Base-by-base conservation (phyloP, 192 early-diverging fungal species). In the Coemansia umbellata region DNA sequence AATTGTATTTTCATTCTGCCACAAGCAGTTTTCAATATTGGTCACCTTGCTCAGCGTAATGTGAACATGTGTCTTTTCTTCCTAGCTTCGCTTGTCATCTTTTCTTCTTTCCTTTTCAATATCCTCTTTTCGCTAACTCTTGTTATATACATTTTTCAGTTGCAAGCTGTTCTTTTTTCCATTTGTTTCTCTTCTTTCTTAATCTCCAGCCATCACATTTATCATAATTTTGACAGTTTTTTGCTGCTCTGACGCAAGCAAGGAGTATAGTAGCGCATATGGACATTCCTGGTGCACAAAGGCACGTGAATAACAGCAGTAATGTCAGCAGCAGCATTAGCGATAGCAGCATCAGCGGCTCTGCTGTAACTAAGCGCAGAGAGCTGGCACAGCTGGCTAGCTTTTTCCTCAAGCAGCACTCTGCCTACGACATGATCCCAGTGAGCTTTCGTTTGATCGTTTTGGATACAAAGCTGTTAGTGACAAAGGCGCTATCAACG, bases 401-500 rank as follows among this genome's bases (percentile, higher is more conserved):
- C 59, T 61, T 68, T 50, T 88, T 90, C 41, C 70, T 94, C 42
- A 91, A 90, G 56, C 80, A 90, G 49, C 85, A 92, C 63, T 87
- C 88, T 2, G 89, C 91, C 19, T 95, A 95, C 58, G 93, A 95
- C 70, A 84, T 94, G 40, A 77, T 95, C 36, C 91, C 92, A 30
- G 90, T 91, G 36, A 90, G 87, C 60, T 92, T 88, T 62, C 85
- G 92, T 42, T 69, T 95, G 18, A 90, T 96, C 59, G 91, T 97
- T 5, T 80, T 98, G 28, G 95, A 98, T 62, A 91, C 88, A 11
- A 82, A 85, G 11, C 79, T 98, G 60, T 78, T 91, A 30, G 87
- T 98, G 33, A 91, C 92, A 59, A 97, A 93, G 63, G 95, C 93
- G 32, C 74, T 97, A 26, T 85, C 90, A 2, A 87, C 91, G 14